Evolutionary conservation across 177 flowering plant species (phyloP), one percentile per base, ranked within the genome.

Genomic region (Vitis hybrid): DNA sequence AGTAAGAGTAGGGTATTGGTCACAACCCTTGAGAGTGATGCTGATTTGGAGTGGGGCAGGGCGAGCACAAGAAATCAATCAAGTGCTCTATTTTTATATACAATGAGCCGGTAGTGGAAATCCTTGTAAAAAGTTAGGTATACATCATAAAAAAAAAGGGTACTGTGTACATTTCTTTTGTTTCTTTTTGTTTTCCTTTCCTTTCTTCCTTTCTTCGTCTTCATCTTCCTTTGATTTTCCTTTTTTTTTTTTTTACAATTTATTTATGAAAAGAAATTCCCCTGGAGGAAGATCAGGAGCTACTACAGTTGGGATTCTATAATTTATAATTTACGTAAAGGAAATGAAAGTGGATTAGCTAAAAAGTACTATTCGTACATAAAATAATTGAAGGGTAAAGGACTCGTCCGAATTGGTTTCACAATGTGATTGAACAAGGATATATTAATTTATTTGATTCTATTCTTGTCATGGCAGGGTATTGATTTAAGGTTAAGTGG

Each of bases 121-220:
- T 64, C 66, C 55, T 48, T 48, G 66, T 19, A 19, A 18, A 19
- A 64, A 64, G 55, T 64, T 49, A 64, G 66, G 66, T 49, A 48
- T 29, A 49, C 6, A 64, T 10, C 16, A n/a, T 9, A 18, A 9
- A 60, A 20, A 10, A 19, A 20, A 11, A 10, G 2, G 10, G 39
- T 31, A 60, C 11, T 60, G 15, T 60, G 3, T 26, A 22, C 12
- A 5, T 59, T 22, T 59, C 14, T 10, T 3, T 26, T 33, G 11
- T 60, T 60, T 14, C 18, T 29, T 57, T 57, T 53, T 15, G 15
- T 53, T 16, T 26, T 14, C 18, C 60, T 57, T 57, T 53, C 16
- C 56, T 53, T 16, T 22, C 26, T 22, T 53, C n/a, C 16, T 15
- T 14, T 53, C 16, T 5, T 5, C 15, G 5, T 53, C 16, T 53